A percentile compares a stretch with the other conserved stretches of the same genome.
phyloP scores from a whole-genome alignment of 345 rosid genomes.

The Acer yangbiense region DNA sequence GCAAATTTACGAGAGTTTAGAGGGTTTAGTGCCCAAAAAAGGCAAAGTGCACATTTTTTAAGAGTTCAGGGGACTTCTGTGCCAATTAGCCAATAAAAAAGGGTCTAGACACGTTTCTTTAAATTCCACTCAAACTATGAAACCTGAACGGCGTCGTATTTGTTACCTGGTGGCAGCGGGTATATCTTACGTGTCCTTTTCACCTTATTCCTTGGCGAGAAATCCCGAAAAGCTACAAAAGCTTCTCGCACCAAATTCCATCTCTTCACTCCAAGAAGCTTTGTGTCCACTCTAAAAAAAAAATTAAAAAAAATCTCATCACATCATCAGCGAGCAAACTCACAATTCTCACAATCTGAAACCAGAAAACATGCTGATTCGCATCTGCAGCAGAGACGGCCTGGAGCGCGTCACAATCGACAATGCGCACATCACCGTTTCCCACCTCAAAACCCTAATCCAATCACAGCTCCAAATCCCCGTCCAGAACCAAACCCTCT shows the following conservation, averaged over 20 bases:
- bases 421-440: slow-evolving; percentile 48
- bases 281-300: neutral
- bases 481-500: slow-evolving; percentile 67
- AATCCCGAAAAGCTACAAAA: neutral
- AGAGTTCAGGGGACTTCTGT: too few relatives aligned
- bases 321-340: neutral
- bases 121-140: too few relatives aligned
- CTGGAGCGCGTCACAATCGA: slow-evolving; percentile 76
- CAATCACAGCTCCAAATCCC: slow-evolving; percentile 85
- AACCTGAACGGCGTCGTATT: too few relatives aligned
- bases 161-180: too few relatives aligned
- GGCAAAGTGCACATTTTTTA: too few relatives aligned
- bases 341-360: neutral
- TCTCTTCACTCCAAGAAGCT: neutral
- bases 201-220: too few relatives aligned
- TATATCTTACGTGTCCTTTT: too few relatives aligned
- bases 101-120: too few relatives aligned
- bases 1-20: too few relatives aligned
- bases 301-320: neutral
- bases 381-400: slow-evolving; percentile 96
- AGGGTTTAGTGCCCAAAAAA: too few relatives aligned
- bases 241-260: neutral
- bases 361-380: slow-evolving; percentile 56
- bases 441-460: slow-evolving; percentile 75
- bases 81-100: too few relatives aligned